These are phyloP conservation scores for Spiraea crenata DNA, from an alignment of 331 rosid species.

Conservation along the genomic window DNA sequence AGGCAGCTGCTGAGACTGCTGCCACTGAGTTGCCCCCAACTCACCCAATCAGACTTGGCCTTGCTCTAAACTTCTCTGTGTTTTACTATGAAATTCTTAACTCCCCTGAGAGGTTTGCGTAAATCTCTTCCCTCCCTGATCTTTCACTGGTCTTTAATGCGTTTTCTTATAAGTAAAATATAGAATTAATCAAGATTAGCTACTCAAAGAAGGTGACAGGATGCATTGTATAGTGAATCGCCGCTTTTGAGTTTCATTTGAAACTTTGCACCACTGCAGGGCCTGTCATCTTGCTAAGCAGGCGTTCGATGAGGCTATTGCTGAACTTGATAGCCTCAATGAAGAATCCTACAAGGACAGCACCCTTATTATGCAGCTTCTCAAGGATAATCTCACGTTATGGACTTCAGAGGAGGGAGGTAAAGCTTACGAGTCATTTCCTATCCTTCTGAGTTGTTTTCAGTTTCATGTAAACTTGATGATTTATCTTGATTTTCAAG, in stretches of 20 bases:
- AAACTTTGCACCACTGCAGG: slow-evolving; percentile 15
- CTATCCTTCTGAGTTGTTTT: neutral
- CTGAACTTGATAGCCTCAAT: slow-evolving; percentile 40
- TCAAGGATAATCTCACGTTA: slow-evolving; percentile 44
- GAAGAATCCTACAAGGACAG: slow-evolving; percentile 44
- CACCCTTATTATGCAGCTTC: slow-evolving; percentile 38
- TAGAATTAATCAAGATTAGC: too few relatives aligned
- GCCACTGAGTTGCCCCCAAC: slow-evolving; percentile 41
- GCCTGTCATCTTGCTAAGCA: slow-evolving; percentile 43
- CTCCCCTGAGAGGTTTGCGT: slow-evolving; percentile 41
- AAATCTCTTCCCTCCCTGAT: neutral
- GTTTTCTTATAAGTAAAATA: neutral
- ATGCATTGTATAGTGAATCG: neutral
- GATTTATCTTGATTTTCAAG: neutral
- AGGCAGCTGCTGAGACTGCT: slow-evolving; percentile 33
- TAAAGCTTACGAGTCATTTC: neutral
- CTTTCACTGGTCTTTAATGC: neutral
- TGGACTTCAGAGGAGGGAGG: slow-evolving; percentile 47
- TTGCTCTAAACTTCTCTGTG: slow-evolving; percentile 44
- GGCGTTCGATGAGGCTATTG: slow-evolving; percentile 49
- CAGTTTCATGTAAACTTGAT: neutral
- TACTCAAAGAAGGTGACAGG: too few relatives aligned
- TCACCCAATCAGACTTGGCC: slow-evolving; percentile 44
- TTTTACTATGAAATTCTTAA: slow-evolving; percentile 46
- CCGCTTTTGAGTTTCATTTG: neutral